These are phyloP conservation scores for Fraxinus quadrangulata DNA, from an alignment of 257 asterid species.

Conservation along the genomic window DNA sequence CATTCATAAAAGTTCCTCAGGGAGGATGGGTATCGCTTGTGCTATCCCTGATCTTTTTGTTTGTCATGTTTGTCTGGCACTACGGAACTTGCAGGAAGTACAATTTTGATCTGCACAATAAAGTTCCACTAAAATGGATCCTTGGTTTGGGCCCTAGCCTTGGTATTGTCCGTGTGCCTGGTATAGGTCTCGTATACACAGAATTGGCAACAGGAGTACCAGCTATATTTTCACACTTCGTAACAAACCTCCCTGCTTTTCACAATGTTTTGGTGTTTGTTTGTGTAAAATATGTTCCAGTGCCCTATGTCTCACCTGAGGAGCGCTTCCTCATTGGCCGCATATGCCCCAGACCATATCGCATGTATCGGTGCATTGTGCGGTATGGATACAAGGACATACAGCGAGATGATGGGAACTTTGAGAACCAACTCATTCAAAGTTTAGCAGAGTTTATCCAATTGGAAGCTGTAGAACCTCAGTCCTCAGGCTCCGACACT, in stretches of 20 bases:
- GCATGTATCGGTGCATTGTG: constrained; percentile 59
- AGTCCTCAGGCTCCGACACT: constrained; percentile 40
- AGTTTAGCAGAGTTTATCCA: constrained; percentile 41
- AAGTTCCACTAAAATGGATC: constrained; percentile 51
- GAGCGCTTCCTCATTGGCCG: constrained; percentile 55
- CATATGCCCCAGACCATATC: constrained; percentile 43
- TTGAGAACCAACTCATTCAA: constrained; percentile 44
- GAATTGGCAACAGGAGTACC: constrained; percentile 62
- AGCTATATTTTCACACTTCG: constrained; percentile 56
- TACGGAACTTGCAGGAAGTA: constrained; percentile 88
- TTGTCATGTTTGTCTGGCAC: constrained; percentile 87
- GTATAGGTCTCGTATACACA: constrained; percentile 59
- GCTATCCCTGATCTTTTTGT: constrained; percentile 65
- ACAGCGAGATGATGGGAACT: constrained; percentile 41
- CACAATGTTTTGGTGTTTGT: constrained; percentile 59
- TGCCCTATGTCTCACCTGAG: constrained; percentile 45
- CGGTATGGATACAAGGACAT: constrained; percentile 58
- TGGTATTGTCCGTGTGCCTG: constrained; percentile 65
- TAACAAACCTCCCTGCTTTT: constrained; percentile 66
- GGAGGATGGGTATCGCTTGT: constrained; percentile 94
- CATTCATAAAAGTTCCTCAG: constrained; percentile 71
- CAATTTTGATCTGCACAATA: constrained; percentile 67
- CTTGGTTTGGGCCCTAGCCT: constrained; percentile 53
- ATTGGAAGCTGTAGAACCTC: constrained; percentile 45
- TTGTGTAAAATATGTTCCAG: constrained; percentile 55